Percentiles rank a stretch among this genome's conserved stretches.
Conservation (phyloP, 2,329 filamentous ascomycete genomes). For the Geosmithia putterillii region DNA sequence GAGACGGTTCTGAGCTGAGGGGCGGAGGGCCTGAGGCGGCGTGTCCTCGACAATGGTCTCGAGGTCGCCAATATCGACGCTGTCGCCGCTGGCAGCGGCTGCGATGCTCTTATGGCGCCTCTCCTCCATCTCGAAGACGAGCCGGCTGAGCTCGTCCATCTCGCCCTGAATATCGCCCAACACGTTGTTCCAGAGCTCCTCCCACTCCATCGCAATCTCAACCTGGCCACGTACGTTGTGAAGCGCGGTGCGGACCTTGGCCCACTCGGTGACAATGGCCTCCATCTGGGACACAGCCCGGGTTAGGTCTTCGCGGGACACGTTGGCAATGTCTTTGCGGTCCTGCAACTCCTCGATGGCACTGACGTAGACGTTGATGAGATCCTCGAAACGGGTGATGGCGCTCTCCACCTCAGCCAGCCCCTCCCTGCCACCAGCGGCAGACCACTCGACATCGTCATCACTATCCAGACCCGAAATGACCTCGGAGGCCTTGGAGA, state of each 20-base stretch:
- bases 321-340: constrained; percentile 60
- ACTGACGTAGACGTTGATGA: constrained; percentile 84
- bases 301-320: constrained; percentile 60
- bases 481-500: constrained; percentile 81
- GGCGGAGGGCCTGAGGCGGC: constrained; percentile 44
- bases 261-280: constrained; percentile 72
- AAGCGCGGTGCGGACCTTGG: constrained; percentile 64
- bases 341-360: constrained; percentile 88
- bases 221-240: constrained; percentile 79
- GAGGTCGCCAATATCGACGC: constrained; percentile 72
- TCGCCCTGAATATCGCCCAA: constrained; percentile 88
- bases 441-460: constrained; percentile 96
- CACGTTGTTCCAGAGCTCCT: constrained; percentile 90
- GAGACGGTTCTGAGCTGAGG: constrained; percentile 50
- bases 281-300: constrained; percentile 83
- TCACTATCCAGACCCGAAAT: constrained; percentile 83
- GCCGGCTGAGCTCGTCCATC: constrained; percentile 61
- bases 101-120: constrained; percentile 71
- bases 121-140: constrained; percentile 98
- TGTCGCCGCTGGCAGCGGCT: constrained; percentile 47
- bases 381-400: constrained; percentile 71
- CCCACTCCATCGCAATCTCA: constrained; percentile 97
- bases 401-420: constrained; percentile 61
- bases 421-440: constrained; percentile 71
- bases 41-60: constrained; percentile 90